Conservation (phyloP, 441 rosid species). For the Pelargonium fulgidum region DNA sequence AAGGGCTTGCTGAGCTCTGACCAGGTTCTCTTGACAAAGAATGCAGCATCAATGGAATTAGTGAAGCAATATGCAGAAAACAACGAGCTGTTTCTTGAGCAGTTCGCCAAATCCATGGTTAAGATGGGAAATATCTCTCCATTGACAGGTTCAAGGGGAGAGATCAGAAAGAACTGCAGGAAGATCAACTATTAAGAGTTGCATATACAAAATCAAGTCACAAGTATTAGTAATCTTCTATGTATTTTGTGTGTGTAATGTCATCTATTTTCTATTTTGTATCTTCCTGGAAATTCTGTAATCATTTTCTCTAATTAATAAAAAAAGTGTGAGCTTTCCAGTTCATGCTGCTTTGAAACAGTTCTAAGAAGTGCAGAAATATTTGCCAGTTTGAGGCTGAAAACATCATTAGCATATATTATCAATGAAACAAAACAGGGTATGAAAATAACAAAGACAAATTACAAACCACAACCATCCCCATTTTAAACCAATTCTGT, state of each 20-base stretch:
- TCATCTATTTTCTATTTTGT: neutral
- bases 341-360: too few relatives aligned
- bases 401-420: too few relatives aligned
- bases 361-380: too few relatives aligned
- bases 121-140: conserved; percentile 20
- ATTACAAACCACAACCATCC: too few relatives aligned
- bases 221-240: too few relatives aligned
- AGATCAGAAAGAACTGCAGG: conserved; percentile 19
- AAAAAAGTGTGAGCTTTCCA: neutral
- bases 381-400: too few relatives aligned
- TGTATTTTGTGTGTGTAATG: neutral
- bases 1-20: conserved; percentile 7
- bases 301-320: neutral
- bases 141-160: conserved; percentile 14
- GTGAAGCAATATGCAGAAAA: neutral
- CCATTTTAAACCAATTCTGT: too few relatives aligned
- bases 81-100: conserved; percentile 2
- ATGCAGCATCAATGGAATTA: neutral
- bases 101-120: conserved; percentile 2
- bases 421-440: too few relatives aligned
- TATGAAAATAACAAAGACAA: too few relatives aligned
- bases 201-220: too few relatives aligned
- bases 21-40: conserved; percentile 8
- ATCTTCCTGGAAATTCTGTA: neutral
- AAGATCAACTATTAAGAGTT: conserved; percentile 10